phyloP scores from a whole-genome alignment of 345 rosid genomes.

The Geranium rotundifolium region DNA sequence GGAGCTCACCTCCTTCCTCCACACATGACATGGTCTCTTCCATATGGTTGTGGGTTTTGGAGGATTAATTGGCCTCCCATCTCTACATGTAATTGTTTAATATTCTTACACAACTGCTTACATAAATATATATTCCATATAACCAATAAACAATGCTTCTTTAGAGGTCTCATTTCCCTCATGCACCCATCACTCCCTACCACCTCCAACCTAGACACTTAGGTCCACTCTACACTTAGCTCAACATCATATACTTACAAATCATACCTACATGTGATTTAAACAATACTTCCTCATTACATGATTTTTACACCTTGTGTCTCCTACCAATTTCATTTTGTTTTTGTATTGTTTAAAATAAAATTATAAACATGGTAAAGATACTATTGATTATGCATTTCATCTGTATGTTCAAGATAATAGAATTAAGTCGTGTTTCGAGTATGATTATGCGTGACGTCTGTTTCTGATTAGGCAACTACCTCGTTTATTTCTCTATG shows the following conservation, averaged over 20 bases:
- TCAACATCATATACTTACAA: not conserved
- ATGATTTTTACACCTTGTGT: not conserved
- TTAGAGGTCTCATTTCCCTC: slow-evolving; percentile 9
- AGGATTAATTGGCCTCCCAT: not conserved
- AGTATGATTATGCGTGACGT: not conserved
- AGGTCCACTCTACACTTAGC: slow-evolving; percentile 20
- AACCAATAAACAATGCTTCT: not conserved
- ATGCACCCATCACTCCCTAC: slow-evolving; percentile 20
- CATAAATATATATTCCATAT: no score
- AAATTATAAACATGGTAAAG: not conserved
- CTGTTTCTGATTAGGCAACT: not conserved
- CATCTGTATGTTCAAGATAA: no score
- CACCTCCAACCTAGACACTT: slow-evolving; percentile 16
- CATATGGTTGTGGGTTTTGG: not conserved
- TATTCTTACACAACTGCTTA: no score
- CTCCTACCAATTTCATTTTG: no score
- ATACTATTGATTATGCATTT: not conserved
- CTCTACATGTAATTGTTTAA: not conserved
- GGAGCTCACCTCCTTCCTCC: slow-evolving; percentile 8
- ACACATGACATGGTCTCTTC: slow-evolving; percentile 9
- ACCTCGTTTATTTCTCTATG: not conserved
- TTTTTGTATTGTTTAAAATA: no score
- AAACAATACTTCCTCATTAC: not conserved
- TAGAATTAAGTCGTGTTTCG: not conserved
- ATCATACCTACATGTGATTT: not conserved